phyloP scores from a whole-genome alignment of 192 early-diverging fungal genomes.

The Linnemannia schmuckeri region DNA sequence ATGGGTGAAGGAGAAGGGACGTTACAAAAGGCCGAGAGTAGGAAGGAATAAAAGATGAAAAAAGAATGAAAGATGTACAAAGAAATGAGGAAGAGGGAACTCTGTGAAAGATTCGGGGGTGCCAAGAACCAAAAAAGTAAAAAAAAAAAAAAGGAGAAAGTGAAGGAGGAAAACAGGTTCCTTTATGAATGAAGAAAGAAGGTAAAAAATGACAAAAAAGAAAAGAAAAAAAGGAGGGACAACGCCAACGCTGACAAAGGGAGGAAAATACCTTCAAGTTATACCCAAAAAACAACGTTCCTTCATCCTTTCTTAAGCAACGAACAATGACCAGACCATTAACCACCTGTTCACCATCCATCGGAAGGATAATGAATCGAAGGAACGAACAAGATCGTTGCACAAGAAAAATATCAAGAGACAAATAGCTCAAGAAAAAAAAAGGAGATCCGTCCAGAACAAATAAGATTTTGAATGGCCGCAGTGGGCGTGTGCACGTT shows the following conservation, averaged over 20 bases:
- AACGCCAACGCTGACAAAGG: neutral
- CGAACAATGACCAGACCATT: neutral
- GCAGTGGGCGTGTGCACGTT: constrained; percentile 5
- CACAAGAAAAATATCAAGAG: neutral
- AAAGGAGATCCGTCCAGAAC: neutral
- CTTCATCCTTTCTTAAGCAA: neutral
- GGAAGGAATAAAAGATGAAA: neutral
- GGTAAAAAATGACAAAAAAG: neutral
- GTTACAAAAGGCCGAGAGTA: neutral
- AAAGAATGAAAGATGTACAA: neutral
- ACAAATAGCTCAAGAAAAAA: neutral
- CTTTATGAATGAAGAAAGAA: neutral
- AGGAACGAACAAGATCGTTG: neutral
- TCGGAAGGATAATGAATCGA: neutral
- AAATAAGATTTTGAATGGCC: constrained; percentile 6
- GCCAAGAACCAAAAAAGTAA: neutral
- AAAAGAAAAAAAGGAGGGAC: neutral
- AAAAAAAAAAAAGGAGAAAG: neutral
- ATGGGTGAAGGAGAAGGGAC: neutral
- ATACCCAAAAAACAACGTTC: neutral
- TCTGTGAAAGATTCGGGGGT: neutral
- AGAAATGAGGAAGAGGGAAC: neutral
- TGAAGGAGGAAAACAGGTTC: neutral
- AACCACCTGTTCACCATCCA: neutral
- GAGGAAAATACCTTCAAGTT: no score